A percentile compares a stretch with the other conserved stretches of the same genome.
Evolutionary conservation across 148 eudicot species (phyloP).

Genomic region (Arbutus unedo): DNA sequence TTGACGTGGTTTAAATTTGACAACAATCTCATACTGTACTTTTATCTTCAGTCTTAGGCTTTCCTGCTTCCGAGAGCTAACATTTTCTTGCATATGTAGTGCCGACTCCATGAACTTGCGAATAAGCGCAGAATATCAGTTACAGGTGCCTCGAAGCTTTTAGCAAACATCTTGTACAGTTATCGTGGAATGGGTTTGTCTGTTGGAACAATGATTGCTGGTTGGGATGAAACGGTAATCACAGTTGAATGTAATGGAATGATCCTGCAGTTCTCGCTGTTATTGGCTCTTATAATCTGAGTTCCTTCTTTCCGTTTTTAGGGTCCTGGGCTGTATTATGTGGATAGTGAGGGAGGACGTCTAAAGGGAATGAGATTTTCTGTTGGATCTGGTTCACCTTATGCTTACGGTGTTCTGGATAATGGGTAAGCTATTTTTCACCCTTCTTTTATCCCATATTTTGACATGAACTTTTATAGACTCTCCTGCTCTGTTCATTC

Average conservation of each 20-base stretch:
- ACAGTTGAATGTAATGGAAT: not conserved
- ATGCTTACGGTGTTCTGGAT: slow-evolving; percentile 98
- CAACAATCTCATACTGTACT: not conserved
- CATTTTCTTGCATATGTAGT: slow-evolving; percentile 34
- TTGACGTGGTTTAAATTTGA: slow-evolving; percentile 3
- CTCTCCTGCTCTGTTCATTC: not conserved
- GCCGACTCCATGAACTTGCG: slow-evolving; percentile 92
- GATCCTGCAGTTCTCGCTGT: not conserved
- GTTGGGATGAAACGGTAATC: slow-evolving; percentile 96
- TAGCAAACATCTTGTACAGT: slow-evolving; percentile 86
- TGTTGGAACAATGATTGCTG: slow-evolving; percentile 99
- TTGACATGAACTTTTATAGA: not conserved
- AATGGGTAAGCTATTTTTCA: slow-evolving; percentile 55
- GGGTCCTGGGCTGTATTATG: slow-evolving; percentile 98
- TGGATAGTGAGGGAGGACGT: slow-evolving; percentile 99
- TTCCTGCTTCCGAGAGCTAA: slow-evolving; percentile 9
- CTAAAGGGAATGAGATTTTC: slow-evolving; percentile 90
- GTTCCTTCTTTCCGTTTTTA: slow-evolving; percentile 26
- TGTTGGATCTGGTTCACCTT: slow-evolving; percentile 99
- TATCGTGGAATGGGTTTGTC: slow-evolving; percentile 98
- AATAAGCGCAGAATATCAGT: slow-evolving; percentile 96
- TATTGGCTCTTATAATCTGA: not conserved
- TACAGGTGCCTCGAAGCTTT: slow-evolving; percentile 92
- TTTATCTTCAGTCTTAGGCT: not conserved
- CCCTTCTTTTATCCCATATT: not conserved